These are phyloP conservation scores for Tuber brumale DNA, from an alignment of 495 filamentous ascomycete genomes.

Conservation along the genomic window DNA sequence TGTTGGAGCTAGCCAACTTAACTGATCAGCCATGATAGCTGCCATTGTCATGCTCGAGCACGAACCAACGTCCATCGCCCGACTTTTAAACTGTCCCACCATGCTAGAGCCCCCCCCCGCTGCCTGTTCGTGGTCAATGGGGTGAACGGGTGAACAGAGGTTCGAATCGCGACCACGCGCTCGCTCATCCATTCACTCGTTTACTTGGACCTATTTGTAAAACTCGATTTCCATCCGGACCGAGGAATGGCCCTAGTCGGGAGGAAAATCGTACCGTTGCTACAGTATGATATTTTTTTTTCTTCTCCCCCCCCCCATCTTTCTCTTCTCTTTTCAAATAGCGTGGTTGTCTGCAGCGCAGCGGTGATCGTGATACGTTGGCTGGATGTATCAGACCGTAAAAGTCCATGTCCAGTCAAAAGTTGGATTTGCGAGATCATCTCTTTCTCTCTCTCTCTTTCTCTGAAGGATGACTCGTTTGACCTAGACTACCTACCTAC, in stretches of 20 bases:
- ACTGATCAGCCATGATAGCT: neutral
- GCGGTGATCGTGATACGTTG: neutral
- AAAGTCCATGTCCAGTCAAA: neutral
- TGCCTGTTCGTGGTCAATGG: neutral
- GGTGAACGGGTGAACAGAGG: neutral
- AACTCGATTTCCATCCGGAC: neutral
- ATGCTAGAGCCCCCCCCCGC: neutral
- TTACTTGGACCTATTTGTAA: neutral
- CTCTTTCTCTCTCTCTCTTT: no score
- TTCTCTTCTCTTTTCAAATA: no score
- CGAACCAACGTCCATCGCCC: neutral
- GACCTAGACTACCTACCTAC: neutral
- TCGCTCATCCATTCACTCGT: neutral
- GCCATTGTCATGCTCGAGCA: neutral
- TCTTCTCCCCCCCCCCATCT: no score
- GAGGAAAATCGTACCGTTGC: neutral
- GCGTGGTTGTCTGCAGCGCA: neutral
- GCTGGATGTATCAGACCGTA: neutral
- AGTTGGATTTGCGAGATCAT: neutral
- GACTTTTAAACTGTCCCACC: constrained; percentile 1
- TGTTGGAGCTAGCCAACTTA: neutral
- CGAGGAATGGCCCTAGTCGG: neutral
- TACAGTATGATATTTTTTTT: neutral
- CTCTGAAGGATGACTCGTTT: neutral
- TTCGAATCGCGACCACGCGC: neutral